Conservation (phyloP, 129 eudicot species). For the Silybum marianum region DNA sequence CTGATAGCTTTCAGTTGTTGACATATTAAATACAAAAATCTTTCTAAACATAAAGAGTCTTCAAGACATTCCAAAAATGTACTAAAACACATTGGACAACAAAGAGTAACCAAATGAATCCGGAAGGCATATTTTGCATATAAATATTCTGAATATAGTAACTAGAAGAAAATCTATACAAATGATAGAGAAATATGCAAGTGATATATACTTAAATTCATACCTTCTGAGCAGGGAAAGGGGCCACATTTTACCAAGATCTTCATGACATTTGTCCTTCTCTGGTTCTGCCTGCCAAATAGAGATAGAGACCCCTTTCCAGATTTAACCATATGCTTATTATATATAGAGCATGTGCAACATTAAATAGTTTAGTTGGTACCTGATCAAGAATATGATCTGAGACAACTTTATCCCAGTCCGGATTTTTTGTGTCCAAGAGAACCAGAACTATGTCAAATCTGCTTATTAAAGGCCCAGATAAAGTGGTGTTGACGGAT, state of each 20-base stretch:
- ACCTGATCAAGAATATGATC: conserved; percentile 95
- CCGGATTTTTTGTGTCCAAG: conserved; percentile 93
- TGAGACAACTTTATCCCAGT: conserved; percentile 96
- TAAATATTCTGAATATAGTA: neutral
- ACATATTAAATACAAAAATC: neutral
- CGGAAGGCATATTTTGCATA: neutral
- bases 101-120: neutral
- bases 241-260: conserved; percentile 63
- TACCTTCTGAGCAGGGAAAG: conserved; percentile 90
- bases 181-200: neutral
- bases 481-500: conserved; percentile 93
- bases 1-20: neutral
- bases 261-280: conserved; percentile 54
- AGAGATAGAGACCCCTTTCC: conserved; percentile 18
- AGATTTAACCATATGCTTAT: conserved; percentile 18
- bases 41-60: neutral
- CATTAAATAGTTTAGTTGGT: conserved; percentile 22
- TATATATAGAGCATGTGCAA: conserved; percentile 14
- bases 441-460: conserved; percentile 95
- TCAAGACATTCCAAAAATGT: neutral
- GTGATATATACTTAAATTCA: neutral
- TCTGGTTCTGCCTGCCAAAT: conserved; percentile 64
- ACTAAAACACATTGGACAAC: neutral
- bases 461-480: conserved; percentile 96
- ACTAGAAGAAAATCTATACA: neutral